These are phyloP conservation scores for Zea luxurians DNA, from an alignment of 176 grass and related monocot genomes.

Conservation along the genomic window DNA sequence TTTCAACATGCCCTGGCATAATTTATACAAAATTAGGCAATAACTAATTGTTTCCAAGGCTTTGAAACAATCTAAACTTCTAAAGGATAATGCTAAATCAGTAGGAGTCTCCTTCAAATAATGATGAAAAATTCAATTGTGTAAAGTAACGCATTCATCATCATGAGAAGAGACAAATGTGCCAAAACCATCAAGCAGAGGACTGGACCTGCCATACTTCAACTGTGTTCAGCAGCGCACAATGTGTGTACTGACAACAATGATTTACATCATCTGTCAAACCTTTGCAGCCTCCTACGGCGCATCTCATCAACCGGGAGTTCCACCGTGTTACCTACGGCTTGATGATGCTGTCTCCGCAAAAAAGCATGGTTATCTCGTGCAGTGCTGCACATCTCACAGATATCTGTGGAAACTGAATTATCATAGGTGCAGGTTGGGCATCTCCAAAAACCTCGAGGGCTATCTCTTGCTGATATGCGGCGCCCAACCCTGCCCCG, in stretches of 20 bases:
- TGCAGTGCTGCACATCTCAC: slow-evolving; percentile 80
- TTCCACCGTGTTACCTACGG: background rate
- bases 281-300: slow-evolving; percentile 72
- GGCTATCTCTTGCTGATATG: slow-evolving; percentile 8
- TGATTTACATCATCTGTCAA: slow-evolving; percentile 49
- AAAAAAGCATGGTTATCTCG: slow-evolving; percentile 35
- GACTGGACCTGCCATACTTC: background rate
- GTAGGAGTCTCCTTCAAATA: background rate
- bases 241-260: background rate
- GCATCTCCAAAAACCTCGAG: slow-evolving; percentile 66
- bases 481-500: slow-evolving; percentile 47
- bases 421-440: slow-evolving; percentile 80
- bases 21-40: background rate
- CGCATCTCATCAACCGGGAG: slow-evolving; percentile 67
- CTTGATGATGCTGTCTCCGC: slow-evolving; percentile 22
- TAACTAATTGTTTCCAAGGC: background rate
- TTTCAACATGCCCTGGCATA: background rate
- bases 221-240: background rate
- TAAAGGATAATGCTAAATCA: background rate
- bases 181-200: background rate
- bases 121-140: background rate
- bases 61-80: background rate
- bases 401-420: slow-evolving; percentile 52
- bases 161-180: background rate
- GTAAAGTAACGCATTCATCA: background rate